Evolutionary conservation across 805 yeast species (phyloP), one percentile per base, ranked within the genome.

Genomic region (Nakazawaea anatomiae): DNA sequence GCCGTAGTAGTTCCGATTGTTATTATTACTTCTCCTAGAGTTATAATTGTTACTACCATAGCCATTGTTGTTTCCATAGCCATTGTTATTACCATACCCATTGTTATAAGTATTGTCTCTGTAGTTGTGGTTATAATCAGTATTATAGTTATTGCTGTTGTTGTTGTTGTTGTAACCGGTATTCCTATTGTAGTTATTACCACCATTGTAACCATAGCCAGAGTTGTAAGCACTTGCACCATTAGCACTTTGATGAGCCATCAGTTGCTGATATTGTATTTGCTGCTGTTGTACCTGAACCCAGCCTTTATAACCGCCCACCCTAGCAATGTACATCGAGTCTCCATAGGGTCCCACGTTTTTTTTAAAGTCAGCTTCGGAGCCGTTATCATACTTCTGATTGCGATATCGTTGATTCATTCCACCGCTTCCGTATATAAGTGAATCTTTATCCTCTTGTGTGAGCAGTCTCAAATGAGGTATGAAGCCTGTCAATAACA

Each of bases 401-500:
- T 65, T 58, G 27, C 57, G 48, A 46, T 64, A 61, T 52, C 70
- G 66, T 48, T 63, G 56, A 10, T 73, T 66, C 36, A 67, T 64
- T 45, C 70, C 68, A 38, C 55, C 52, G 36, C 58, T 51, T 4
- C 80, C 81, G 58, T 81, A 76, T 34, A 75, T 60, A 11, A 89
- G 72, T 9, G 75, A 69, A 55, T 85, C 89, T 51, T 74, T 77
- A 58, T 91, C 97, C 45, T 83, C 85, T 39, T 77, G 79, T 4
- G 81, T 80, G 44, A 92, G 70, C 6, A 83, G 83, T 18, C 74
- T 73, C 36, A 69, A 68, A 53, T 82, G 85, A 5, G 89, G 77
- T 53, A 82, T 80, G 60, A 73, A 89, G 0, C 97, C 97, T 44
- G 83, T 86, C 55, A 92, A 66, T 27, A 92, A 71, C 86, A 94